Conservation (phyloP, 2,329 filamentous ascomycete species). For the Alternaria ethzedia region DNA sequence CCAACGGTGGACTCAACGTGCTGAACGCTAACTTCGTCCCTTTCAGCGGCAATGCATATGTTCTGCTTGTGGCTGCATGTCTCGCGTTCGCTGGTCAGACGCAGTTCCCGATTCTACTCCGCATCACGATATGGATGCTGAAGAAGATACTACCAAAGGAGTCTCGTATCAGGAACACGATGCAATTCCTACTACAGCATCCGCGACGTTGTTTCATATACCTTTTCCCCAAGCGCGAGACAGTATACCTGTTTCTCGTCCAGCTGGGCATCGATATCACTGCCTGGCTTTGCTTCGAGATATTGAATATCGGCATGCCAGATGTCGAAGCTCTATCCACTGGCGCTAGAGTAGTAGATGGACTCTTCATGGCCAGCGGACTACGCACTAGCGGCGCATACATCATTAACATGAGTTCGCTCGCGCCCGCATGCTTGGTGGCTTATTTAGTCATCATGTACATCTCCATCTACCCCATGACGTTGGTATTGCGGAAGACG, state of each 20-base stretch:
- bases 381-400: conserved; percentile 72
- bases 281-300: conserved; percentile 70
- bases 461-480: conserved; percentile 67
- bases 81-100: conserved; percentile 62
- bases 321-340: conserved; percentile 60
- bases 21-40: conserved; percentile 66
- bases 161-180: conserved; percentile 52
- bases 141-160: conserved; percentile 54
- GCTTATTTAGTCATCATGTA: conserved; percentile 72
- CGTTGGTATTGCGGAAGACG: conserved; percentile 70
- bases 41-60: conserved; percentile 57
- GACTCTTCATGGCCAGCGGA: conserved; percentile 67
- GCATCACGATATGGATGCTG: conserved; percentile 64
- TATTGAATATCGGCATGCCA: conserved; percentile 68
- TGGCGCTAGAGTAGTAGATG: conserved; percentile 65
- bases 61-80: conserved; percentile 57
- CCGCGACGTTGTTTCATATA: conserved; percentile 69
- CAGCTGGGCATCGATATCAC: conserved; percentile 66
- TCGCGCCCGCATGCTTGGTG: conserved; percentile 64
- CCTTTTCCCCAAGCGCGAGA: conserved; percentile 68
- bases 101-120: conserved; percentile 64
- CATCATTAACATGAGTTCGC: conserved; percentile 64
- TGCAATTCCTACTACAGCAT: conserved; percentile 67
- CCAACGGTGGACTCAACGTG: conserved; percentile 62
- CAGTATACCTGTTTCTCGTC: conserved; percentile 70